Conservation (phyloP, 2,329 filamentous ascomycete genomes). For the Cladosporium cucumerinum region DNA sequence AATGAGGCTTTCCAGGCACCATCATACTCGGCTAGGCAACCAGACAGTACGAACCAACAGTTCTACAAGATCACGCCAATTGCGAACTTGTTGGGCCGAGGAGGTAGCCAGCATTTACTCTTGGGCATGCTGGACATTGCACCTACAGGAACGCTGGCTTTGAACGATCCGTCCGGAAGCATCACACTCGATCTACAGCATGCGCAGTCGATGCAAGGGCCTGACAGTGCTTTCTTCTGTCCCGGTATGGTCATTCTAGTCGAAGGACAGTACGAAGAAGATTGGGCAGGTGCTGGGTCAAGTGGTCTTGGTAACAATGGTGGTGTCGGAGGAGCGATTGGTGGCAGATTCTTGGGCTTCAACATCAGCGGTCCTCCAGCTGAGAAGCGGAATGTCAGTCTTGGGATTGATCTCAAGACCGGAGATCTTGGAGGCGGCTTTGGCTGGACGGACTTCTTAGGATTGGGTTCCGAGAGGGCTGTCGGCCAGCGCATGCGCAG, state of each 20-base stretch:
- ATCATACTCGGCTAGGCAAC: slow-evolving; percentile 57
- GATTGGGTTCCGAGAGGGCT: slow-evolving; percentile 83
- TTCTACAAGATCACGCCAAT: slow-evolving; percentile 88
- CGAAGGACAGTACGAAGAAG: slow-evolving; percentile 95
- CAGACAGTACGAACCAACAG: slow-evolving; percentile 53
- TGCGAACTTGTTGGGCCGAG: slow-evolving; percentile 69
- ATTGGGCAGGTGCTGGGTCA: slow-evolving; percentile 67
- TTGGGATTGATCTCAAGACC: slow-evolving; percentile 56
- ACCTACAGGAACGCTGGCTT: slow-evolving; percentile 75
- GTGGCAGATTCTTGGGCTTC: slow-evolving; percentile 87
- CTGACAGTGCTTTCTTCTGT: slow-evolving; percentile 80
- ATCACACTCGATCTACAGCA: slow-evolving; percentile 80
- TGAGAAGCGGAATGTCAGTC: slow-evolving; percentile 74
- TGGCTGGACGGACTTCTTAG: slow-evolving; percentile 96
- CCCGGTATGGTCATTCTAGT: slow-evolving; percentile 95
- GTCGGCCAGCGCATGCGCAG: slow-evolving; percentile 78
- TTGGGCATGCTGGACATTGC: slow-evolving; percentile 78
- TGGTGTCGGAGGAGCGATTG: slow-evolving; percentile 84
- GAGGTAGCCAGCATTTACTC: slow-evolving; percentile 79
- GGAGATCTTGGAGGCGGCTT: slow-evolving; percentile 74
- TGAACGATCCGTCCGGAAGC: slow-evolving; percentile 84
- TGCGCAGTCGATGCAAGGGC: slow-evolving; percentile 70
- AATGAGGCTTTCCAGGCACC: slow-evolving; percentile 92
- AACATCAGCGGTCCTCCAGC: slow-evolving; percentile 89
- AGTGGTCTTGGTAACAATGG: slow-evolving; percentile 61